Base-by-base conservation (phyloP, 352 stramenopile species). In the Globisporangium nunn region DNA sequence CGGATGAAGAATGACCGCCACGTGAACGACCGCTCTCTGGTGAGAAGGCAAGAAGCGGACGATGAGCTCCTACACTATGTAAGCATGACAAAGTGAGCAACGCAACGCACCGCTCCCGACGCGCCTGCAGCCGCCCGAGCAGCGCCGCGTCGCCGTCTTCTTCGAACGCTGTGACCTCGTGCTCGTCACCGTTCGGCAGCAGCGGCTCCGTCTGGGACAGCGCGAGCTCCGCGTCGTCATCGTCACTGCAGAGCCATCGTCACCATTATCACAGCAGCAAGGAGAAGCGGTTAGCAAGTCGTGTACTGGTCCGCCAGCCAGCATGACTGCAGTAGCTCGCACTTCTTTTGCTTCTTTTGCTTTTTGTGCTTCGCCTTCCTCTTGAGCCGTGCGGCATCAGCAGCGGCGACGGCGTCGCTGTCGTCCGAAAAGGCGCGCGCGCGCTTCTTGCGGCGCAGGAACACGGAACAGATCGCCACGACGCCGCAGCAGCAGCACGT, bases 401-500 rank as follows among this genome's bases (percentile, higher is more conserved):
- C 30, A 35, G 52, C 45, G 17, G 15, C 28, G 14, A n/a, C 11
- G 7, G 10, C 35, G 43, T 52, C 11, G 41, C 44, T 17, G 43
- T 48, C 43, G 15, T 30, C 17, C 43, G 18, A 11, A 7, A 28
- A 5, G 15, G 7, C 15, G 12, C 41, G 47, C 12, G 50, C 50
- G 17, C 44, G 37, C 14, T 52, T 53, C 31, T 66, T 70, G 17
- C 45, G 54, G 43, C 72, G 69, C 56, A 80, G 71, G 51, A 89
- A 92, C 15, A 89, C 75, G 12, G 82, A 86, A 57, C 77, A 92
- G 60, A 92, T 89, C 35, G 82, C 71, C 17, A 72, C 86, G 14
- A 91, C 69, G 55, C 82, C 82, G 56, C 82, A 91, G 23, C 85
- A 67, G 61, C 85, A 95, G 74, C 81, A 92, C 28, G 81, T 85